Evolutionary conservation across 768 basidiomycete species (phyloP).

Genomic region (Phlegmacium glaucopus): DNA sequence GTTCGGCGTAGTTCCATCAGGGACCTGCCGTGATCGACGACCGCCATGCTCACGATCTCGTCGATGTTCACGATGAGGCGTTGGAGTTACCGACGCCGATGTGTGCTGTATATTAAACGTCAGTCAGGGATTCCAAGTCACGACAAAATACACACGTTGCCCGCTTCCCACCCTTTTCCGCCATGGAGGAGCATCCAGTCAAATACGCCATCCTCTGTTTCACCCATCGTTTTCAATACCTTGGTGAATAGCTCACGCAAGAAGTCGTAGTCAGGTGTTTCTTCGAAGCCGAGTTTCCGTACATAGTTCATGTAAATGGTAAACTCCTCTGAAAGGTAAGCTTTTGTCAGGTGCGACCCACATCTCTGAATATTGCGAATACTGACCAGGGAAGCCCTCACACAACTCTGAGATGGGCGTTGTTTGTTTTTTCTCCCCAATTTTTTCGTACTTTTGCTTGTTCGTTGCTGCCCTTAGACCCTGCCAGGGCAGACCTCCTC

Average conservation of each 20-base stretch:
- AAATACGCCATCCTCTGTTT: conserved; percentile 87
- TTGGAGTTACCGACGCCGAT: conserved; percentile 47
- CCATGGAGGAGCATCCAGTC: conserved; percentile 96
- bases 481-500: conserved; percentile 97
- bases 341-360: neutral
- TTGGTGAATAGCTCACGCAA: conserved; percentile 92
- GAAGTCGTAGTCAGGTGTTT: conserved; percentile 97
- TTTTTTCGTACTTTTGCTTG: conserved; percentile 99
- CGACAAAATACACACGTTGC: conserved; percentile 53
- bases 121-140: neutral
- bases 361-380: conserved; percentile 1
- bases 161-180: conserved; percentile 95
- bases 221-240: conserved; percentile 82
- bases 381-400: conserved; percentile 92
- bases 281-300: conserved; percentile 96
- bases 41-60: conserved; percentile 49
- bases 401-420: conserved; percentile 90
- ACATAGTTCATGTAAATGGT: conserved; percentile 99
- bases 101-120: conserved; percentile 41
- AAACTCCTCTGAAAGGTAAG: conserved; percentile 74
- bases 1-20: conserved; percentile 53
- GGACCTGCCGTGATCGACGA: conserved; percentile 54
- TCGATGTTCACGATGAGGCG: conserved; percentile 56
- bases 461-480: conserved; percentile 96
- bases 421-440: conserved; percentile 98